Base-by-base conservation (phyloP, 495 filamentous ascomycete genomes). In the Aspergillus sclerotioniger region DNA sequence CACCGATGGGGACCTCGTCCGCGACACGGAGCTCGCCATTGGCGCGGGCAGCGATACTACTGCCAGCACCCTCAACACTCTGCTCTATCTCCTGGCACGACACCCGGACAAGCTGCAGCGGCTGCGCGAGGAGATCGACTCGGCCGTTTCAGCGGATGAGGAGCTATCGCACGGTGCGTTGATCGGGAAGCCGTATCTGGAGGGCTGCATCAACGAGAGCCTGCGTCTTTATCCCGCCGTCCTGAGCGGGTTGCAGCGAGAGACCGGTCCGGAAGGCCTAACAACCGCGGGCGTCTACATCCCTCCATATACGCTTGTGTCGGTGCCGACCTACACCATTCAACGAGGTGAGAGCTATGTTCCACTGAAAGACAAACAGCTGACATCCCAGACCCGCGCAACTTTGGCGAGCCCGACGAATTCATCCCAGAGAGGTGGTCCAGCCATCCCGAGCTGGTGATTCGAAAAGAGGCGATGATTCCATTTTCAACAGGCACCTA, bases 391-490 rank as follows among this genome's bases (percentile, higher is more conserved):
- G 54, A 61, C 35, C 54, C 56, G 5, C 60, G 51, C 32, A 60
- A 55, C 29, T 73, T 68, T 53, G 56, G 35, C 15, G 15, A 53
- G 6, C 64, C 69, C 0, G 53, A 65, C 15, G 62, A 67, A 32
- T 73, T 72, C 46, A 61, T 75, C 41, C 69, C 69, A 1, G 69
- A 75, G 58, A 61, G 70, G 25, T 75, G 72, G 72, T 69, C 60
- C 20, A 64, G 57, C 21, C 52, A 55, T 37, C 63, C 67, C 2
- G 66, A 73, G 43, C 33, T 74, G 60, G 45, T 71, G 1, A 56
- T 62, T 20, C 63, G 67, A 17, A 62, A 58, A 32, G 58, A 64
- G 56, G 69, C 67, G 8, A 71, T 71, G 53, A 60, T 51, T 9
- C 63, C 72, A 3, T 75, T 75, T 54, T 64, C 65, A 15, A 58